Base-by-base conservation (phyloP, 306 rosid genomes). In the Adenanthera pavonina region DNA sequence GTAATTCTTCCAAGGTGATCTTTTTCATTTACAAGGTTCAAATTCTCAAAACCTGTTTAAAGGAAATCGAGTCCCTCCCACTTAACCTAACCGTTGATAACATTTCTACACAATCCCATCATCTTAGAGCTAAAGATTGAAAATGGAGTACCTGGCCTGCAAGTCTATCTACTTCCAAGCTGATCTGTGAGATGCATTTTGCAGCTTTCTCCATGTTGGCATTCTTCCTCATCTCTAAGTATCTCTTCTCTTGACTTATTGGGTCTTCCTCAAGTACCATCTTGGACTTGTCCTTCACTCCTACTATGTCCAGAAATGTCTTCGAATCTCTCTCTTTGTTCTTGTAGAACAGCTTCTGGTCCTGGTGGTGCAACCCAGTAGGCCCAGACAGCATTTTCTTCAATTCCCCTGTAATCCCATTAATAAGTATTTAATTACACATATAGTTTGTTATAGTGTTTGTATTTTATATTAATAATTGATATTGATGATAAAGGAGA, bases 241-340 rank as follows among this genome's bases (percentile, higher is more conserved):
- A 82, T 72, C 99, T 87, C 78, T 85, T 93, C 82, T 95, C 98
- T 84, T 95, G 93, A 30, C 67, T 60, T 25, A 60, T 60, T 25
- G 67, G 67, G 75, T 95, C 99, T 78, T 95, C 99, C 67, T 89
- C 72, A 7, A 92, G 68, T 25, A 93, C 92, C 9, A 95, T 59
- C 84, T 95, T 95, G 19, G 99, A 93, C 49, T 89, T 89, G 84
- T 95, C 90, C 84, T 92, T 95, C 5, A 95, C 97, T 30, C 99
- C 98, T 75, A 81, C 83, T 36, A 84, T 82, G 78, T 93, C 99
- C 67, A 95, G 92, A 69, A 92, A 95, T 1, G 89, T 88, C 51
- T 92, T 95, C n/a, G 99, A 95, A 84, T 95, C 98, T 77, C 99
- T 93, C 88, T 95, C 99, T 40, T 85, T 95, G 33, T 90, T 94